phyloP scores from a whole-genome alignment of 2,329 filamentous ascomycete genomes.

The Tolypocladium nubicola region DNA sequence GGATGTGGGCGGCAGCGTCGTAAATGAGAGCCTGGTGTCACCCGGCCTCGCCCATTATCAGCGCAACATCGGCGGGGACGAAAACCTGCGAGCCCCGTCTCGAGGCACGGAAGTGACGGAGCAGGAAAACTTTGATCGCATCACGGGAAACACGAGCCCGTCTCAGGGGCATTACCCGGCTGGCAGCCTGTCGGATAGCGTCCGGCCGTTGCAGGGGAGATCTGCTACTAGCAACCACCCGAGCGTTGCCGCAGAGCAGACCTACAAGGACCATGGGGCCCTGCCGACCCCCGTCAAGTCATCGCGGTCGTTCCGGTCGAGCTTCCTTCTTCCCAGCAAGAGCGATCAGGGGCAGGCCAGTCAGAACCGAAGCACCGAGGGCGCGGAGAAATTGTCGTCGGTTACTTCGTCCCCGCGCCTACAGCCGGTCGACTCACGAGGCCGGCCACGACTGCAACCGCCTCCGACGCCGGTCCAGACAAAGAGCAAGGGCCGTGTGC shows the following conservation, averaged over 20 bases:
- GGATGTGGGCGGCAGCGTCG: slow-evolving; percentile 31
- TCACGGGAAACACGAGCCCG: slow-evolving; percentile 66
- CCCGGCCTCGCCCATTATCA: slow-evolving; percentile 33
- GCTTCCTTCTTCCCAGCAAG: slow-evolving; percentile 55
- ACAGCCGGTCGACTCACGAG: slow-evolving; percentile 30
- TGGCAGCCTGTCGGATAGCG: slow-evolving; percentile 64
- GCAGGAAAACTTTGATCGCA: slow-evolving; percentile 56
- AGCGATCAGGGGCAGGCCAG: slow-evolving; percentile 36
- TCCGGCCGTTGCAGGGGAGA: slow-evolving; percentile 58
- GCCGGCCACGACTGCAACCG: slow-evolving; percentile 8
- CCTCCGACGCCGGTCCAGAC: slow-evolving; percentile 20
- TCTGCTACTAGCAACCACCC: slow-evolving; percentile 24
- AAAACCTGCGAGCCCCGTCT: slow-evolving; percentile 51
- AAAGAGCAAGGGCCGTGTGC: slow-evolving; percentile 52
- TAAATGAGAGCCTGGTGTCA: slow-evolving; percentile 41
- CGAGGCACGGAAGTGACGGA: slow-evolving; percentile 76
- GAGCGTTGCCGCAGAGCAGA: slow-evolving; percentile 49
- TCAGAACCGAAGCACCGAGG: slow-evolving; percentile 47
- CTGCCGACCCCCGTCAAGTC: slow-evolving; percentile 56
- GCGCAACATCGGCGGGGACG: slow-evolving; percentile 23
- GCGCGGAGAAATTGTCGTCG: slow-evolving; percentile 77
- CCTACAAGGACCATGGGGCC: slow-evolving; percentile 40
- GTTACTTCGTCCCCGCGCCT: slow-evolving; percentile 64
- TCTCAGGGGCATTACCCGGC: slow-evolving; percentile 45
- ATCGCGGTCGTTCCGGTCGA: slow-evolving; percentile 65